Evolutionary conservation across 495 filamentous ascomycete species (phyloP).

Genomic region (Podospora appendiculata): DNA sequence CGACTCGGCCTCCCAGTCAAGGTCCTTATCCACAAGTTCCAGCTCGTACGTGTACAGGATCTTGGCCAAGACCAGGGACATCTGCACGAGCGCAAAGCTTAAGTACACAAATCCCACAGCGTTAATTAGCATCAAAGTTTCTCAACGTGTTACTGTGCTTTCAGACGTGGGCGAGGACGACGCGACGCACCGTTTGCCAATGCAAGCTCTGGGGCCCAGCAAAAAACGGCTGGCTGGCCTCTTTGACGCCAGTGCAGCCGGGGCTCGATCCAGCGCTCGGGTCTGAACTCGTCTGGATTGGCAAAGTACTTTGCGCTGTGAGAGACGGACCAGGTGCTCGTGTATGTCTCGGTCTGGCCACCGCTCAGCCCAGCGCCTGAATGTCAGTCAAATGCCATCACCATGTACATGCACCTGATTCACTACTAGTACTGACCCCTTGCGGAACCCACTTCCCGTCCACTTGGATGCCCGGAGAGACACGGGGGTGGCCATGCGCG

Average conservation of each 20-base stretch:
- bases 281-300: background rate
- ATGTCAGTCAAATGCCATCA: no score
- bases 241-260: background rate
- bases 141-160: no score
- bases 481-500: background rate
- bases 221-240: background rate
- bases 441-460: background rate
- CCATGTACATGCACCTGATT: no score
- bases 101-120: no score
- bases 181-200: background rate
- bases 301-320: background rate
- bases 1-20: background rate
- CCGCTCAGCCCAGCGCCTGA: no score
- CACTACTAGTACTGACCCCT: background rate
- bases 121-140: no score
- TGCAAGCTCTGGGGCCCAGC: background rate
- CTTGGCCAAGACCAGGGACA: background rate
- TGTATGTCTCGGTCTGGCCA: background rate
- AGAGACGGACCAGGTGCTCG: background rate
- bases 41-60: slow-evolving; percentile 1
- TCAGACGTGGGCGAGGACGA: no score
- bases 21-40: background rate
- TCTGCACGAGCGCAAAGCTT: background rate
- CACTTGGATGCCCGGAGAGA: background rate
- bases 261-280: slow-evolving; percentile 1